Conservation (phyloP, 2,329 filamentous ascomycete genomes). For the Aspergillus oerlinghausenensis region DNA sequence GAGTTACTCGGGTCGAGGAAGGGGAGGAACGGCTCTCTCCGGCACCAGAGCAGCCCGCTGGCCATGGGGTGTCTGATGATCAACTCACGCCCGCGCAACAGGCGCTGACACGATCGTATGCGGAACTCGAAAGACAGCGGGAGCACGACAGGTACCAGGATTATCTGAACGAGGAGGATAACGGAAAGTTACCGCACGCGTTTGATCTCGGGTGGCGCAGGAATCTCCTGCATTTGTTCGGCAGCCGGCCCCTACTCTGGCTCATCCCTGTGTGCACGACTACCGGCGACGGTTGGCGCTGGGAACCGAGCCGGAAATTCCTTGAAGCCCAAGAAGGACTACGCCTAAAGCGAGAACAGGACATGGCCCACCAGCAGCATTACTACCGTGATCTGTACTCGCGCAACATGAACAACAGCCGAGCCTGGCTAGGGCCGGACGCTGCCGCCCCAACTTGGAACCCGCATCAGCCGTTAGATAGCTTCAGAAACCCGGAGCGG, state of each 20-base stretch:
- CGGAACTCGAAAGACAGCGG: constrained; percentile 57
- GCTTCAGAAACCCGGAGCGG: constrained; percentile 23
- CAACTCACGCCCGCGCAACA: constrained; percentile 43
- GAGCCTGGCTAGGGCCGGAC: constrained; percentile 20
- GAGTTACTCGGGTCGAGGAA: constrained; percentile 75
- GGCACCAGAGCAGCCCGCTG: constrained; percentile 12
- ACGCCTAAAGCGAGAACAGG: constrained; percentile 27
- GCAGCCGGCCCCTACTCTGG: constrained; percentile 69
- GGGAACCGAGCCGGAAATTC: constrained; percentile 83
- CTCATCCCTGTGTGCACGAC: constrained; percentile 76
- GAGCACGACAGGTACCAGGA: constrained; percentile 66
- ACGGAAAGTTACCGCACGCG: constrained; percentile 80
- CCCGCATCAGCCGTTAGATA: constrained; percentile 15
- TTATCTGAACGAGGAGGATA: constrained; percentile 88
- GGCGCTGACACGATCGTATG: constrained; percentile 45
- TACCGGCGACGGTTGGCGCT: constrained; percentile 86
- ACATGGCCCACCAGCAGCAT: constrained; percentile 26
- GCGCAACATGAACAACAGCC: constrained; percentile 30
- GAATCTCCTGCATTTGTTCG: constrained; percentile 80
- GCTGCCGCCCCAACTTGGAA: constrained; percentile 17
- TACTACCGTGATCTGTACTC: constrained; percentile 33
- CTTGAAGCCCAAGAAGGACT: constrained; percentile 51
- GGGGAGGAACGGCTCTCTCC: constrained; percentile 58
- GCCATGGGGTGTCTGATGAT: background rate
- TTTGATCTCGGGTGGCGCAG: constrained; percentile 83